Evolutionary conservation across 805 yeast genomes (phyloP), one percentile per base, ranked within the genome.

Genomic region (Metschnikowia drakensbergensis): DNA sequence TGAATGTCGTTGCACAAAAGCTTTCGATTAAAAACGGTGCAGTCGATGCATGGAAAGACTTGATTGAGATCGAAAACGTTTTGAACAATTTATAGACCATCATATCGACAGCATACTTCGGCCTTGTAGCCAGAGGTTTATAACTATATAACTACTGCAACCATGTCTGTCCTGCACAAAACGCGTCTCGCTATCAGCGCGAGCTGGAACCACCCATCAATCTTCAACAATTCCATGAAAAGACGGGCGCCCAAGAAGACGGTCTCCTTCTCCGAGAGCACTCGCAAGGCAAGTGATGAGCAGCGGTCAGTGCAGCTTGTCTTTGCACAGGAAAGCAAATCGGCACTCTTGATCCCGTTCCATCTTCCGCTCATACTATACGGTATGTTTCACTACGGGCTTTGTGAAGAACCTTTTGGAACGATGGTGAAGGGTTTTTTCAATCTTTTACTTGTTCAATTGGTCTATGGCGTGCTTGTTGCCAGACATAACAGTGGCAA

Each of bases 21-120:
- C 79, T 83, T 6, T 59, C 73, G 13, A 81, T 86, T 1, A 80
- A 79, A 57, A 75, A 73, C 51, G 76, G 80, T 0, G 74, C 78
- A 40, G 72, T 74, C 45, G 89, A 84, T 33, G 68, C 84, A 6
- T 86, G 89, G 83, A 78, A 77, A 53, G 92, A 86, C 61, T 63
- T 86, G 40, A 73, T 82, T 30, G 81, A 79, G 53, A 66, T 80
- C 38, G 85, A 81, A 52, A 76, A 74, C 47, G 63, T 55, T 58
- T 57, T 68, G 48, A 59, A 57, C 47, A 58, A 62, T 47, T 45
- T 66, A 52, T 67, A 54, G 38, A n/a, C 29, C 11, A 27, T n/a
- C 23, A 7, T 35, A 23, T 10, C 13, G 10, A 10, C 5, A 23
- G 13, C 17, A 10, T 23, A 10, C 10, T 10, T 28, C 6, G 9